A percentile compares a stretch with the other conserved stretches of the same genome.
Conservation (phyloP, 1,284 basidiomycete genomes). For the Trichosporon ovoides region DNA sequence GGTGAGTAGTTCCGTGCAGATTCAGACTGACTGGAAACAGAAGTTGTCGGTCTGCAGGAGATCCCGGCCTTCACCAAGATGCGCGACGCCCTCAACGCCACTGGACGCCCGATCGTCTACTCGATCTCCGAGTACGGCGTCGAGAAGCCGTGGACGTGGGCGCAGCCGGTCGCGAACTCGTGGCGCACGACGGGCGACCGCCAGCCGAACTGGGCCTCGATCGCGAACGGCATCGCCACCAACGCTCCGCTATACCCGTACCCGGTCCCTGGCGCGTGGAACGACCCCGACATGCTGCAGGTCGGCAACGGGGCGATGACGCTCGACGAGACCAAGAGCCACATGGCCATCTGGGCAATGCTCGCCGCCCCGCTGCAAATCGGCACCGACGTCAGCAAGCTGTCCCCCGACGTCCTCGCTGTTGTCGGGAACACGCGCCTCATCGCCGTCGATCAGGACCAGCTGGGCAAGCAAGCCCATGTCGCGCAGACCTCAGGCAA, state of each 20-base stretch:
- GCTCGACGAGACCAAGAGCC: background rate
- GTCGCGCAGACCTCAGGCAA: background rate
- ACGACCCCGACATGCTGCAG: constrained; percentile 10
- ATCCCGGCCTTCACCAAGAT: background rate
- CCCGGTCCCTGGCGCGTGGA: background rate
- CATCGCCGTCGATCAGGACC: background rate
- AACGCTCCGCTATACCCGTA: background rate
- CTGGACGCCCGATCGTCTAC: background rate
- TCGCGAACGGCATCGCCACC: background rate
- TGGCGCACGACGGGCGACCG: constrained; percentile 6
- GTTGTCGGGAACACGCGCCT: background rate
- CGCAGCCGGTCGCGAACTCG: background rate
- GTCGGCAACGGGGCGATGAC: constrained; percentile 2
- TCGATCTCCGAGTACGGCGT: constrained; percentile 6
- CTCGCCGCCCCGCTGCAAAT: constrained; percentile 6
- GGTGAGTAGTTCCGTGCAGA: background rate
- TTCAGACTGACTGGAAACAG: too few species aligned
- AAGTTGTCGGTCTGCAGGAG: background rate
- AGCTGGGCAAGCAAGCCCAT: background rate
- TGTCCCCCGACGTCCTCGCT: background rate
- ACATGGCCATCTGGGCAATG: constrained; percentile 8
- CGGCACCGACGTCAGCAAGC: background rate
- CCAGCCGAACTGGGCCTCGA: background rate
- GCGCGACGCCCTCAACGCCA: background rate
- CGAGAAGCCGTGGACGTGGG: constrained; percentile 7